These are phyloP conservation scores for Erysimum cheiri DNA, from an alignment of 441 rosid genomes.

Conservation along the genomic window DNA sequence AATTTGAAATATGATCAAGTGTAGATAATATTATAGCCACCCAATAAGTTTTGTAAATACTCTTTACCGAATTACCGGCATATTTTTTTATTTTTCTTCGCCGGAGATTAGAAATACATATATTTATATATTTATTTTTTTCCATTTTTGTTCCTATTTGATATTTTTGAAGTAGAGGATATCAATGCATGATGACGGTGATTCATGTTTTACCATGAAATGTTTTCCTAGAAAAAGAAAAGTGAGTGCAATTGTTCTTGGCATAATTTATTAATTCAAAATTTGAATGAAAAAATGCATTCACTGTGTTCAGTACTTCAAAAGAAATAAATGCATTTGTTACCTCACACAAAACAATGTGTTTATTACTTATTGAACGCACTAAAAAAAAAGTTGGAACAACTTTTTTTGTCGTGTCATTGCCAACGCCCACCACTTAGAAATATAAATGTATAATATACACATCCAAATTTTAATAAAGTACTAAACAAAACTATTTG, in stretches of 20 bases:
- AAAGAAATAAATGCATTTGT: conserved; percentile 23
- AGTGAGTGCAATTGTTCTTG: conserved; percentile 2
- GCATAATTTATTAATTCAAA: conserved; percentile 5
- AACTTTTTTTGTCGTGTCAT: conserved; percentile 1
- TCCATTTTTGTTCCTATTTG: conserved; percentile 3
- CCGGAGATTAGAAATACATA: conserved; percentile 7
- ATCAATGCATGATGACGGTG: neutral
- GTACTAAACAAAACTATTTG: neutral
- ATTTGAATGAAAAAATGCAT: conserved; percentile 22
- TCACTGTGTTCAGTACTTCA: conserved; percentile 22
- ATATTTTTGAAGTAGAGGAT: neutral
- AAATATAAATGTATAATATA: neutral
- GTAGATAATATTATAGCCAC: conserved; percentile 28
- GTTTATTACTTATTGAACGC: conserved; percentile 31
- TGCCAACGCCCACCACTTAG: neutral
- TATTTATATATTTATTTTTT: neutral
- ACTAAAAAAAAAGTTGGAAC: conserved; percentile 7
- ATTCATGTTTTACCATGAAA: neutral
- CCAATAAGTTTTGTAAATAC: conserved; percentile 38
- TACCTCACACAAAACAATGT: conserved; percentile 26
- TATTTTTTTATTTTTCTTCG: conserved; percentile 14
- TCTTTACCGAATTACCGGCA: conserved; percentile 17
- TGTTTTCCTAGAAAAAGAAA: neutral
- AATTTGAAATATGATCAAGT: conserved; percentile 34
- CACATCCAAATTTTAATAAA: neutral